These are phyloP conservation scores for Metschnikowia gelsemii DNA, from an alignment of 805 yeast species.

Conservation along the genomic window DNA sequence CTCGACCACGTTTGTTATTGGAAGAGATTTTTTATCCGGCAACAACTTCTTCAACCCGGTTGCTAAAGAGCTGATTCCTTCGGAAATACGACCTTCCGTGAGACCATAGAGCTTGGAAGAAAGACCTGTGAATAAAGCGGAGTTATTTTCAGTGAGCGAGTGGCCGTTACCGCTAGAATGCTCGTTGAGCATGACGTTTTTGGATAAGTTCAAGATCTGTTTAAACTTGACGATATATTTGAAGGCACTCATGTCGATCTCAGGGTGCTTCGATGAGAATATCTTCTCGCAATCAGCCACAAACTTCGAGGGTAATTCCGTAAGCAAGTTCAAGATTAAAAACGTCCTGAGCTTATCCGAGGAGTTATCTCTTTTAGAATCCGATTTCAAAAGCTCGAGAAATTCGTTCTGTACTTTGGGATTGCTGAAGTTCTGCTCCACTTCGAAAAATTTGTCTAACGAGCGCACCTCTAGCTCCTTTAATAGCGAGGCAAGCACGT, in stretches of 20 bases:
- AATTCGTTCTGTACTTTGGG: constrained; percentile 58
- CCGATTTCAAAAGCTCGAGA: constrained; percentile 53
- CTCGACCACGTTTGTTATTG: constrained; percentile 87
- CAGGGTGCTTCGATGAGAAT: constrained; percentile 49
- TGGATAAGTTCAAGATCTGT: constrained; percentile 60
- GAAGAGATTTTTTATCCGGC: constrained; percentile 85
- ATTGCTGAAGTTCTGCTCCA: constrained; percentile 79
- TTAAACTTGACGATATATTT: constrained; percentile 77
- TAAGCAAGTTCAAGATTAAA: constrained; percentile 64
- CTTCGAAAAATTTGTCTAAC: constrained; percentile 87
- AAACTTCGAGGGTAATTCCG: constrained; percentile 38
- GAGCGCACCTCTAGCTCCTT: constrained; percentile 83
- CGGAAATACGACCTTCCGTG: constrained; percentile 79
- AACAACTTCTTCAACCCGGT: constrained; percentile 82
- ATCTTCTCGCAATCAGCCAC: constrained; percentile 59
- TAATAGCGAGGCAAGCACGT: constrained; percentile 79
- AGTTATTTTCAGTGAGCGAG: constrained; percentile 35
- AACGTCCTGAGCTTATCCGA: constrained; percentile 87
- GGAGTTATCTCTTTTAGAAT: constrained; percentile 57
- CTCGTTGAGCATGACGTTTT: constrained; percentile 22
- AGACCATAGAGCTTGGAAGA: constrained; percentile 78
- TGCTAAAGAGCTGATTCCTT: constrained; percentile 86
- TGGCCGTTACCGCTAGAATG: constrained; percentile 31
- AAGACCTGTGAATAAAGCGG: constrained; percentile 68
- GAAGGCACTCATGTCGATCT: constrained; percentile 60